phyloP scores from a whole-genome alignment of 2,329 filamentous ascomycete genomes.

The Phialocephala sp. region DNA sequence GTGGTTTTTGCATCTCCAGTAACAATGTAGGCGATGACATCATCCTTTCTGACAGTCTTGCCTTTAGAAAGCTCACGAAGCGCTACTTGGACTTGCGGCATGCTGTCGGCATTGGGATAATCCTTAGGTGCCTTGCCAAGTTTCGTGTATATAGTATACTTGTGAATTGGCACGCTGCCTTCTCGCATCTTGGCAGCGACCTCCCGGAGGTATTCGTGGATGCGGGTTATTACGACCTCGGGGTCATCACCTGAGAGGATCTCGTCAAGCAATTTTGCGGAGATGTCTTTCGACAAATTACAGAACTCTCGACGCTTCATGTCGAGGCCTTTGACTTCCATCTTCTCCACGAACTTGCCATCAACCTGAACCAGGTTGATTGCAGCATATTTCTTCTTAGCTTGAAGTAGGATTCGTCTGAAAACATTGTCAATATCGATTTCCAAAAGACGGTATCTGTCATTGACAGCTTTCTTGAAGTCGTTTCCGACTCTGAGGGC shows the following conservation, averaged over 20 bases:
- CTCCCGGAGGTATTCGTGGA: conserved; percentile 91
- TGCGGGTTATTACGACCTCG: conserved; percentile 83
- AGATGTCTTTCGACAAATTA: conserved; percentile 92
- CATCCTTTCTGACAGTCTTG: conserved; percentile 87
- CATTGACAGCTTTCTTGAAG: conserved; percentile 95
- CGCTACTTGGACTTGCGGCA: conserved; percentile 97
- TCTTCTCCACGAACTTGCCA: conserved; percentile 89
- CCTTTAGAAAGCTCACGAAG: conserved; percentile 85
- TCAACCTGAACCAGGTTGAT: conserved; percentile 91
- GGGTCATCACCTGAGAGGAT: conserved; percentile 93
- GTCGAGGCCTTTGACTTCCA: conserved; percentile 97
- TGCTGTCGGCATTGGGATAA: conserved; percentile 91
- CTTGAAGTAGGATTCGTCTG: conserved; percentile 88
- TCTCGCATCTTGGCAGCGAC: conserved; percentile 87
- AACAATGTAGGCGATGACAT: conserved; percentile 96
- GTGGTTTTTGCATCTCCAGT: conserved; percentile 70
- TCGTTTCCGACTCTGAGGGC: conserved; percentile 91
- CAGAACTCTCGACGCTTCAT: conserved; percentile 99
- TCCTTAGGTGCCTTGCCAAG: conserved; percentile 92
- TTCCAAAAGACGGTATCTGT: conserved; percentile 88
- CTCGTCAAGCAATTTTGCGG: conserved; percentile 86
- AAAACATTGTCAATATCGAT: conserved; percentile 99
- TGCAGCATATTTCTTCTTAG: conserved; percentile 99
- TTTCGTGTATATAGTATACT: conserved; percentile 98
- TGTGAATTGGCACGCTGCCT: conserved; percentile 73